These are phyloP conservation scores for Talaromyces thailandensis DNA, from an alignment of 495 filamentous ascomycete genomes.

Conservation along the genomic window DNA sequence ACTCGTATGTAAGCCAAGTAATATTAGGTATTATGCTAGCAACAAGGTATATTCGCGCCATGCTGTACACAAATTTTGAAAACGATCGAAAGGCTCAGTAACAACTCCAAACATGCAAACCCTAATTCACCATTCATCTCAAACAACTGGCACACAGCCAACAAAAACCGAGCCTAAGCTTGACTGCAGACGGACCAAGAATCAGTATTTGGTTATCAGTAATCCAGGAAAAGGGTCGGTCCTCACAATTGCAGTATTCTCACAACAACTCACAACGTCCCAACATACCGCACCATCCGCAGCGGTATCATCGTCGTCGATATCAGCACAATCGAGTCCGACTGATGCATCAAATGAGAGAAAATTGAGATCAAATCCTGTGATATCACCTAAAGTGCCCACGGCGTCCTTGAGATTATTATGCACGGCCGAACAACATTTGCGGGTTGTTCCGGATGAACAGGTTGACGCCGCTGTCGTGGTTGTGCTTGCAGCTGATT, in stretches of 20 bases:
- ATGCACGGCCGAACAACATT: conserved; percentile 1
- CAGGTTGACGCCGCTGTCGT: not conserved
- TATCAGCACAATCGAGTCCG: not conserved
- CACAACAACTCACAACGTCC: conserved; percentile 3
- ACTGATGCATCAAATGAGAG: not conserved
- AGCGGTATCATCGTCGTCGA: not conserved
- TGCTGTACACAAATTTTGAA: not conserved
- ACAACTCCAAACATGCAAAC: not conserved
- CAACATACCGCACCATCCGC: not conserved
- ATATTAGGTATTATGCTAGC: not conserved
- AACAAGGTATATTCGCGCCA: not conserved
- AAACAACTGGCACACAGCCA: conserved; percentile 1
- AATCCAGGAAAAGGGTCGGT: not conserved
- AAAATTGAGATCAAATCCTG: not conserved
- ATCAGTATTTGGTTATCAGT: not conserved
- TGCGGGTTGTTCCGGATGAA: not conserved
- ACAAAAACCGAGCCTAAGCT: not conserved
- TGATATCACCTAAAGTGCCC: not conserved
- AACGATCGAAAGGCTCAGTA: not conserved
- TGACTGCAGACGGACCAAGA: not conserved
- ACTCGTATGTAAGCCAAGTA: not conserved
- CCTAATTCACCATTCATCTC: not conserved
- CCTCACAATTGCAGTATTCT: not conserved
- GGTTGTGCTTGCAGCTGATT: not conserved
- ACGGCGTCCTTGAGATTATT: not conserved